These are phyloP conservation scores for Neofusicoccum umdonicola DNA, from an alignment of 2,329 filamentous ascomycete species.

Conservation along the genomic window DNA sequence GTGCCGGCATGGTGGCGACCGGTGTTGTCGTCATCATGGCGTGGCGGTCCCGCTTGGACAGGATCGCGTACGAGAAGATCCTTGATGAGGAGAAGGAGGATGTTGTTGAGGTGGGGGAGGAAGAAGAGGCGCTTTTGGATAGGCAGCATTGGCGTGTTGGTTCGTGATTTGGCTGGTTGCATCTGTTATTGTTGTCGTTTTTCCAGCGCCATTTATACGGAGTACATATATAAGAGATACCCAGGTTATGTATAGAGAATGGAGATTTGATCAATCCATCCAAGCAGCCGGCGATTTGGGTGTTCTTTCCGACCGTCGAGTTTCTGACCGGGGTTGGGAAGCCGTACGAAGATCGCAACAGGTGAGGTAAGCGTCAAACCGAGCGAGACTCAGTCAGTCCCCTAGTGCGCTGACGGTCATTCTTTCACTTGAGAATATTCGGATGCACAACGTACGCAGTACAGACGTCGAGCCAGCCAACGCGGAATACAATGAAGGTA, in stretches of 20 bases:
- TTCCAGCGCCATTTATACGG: not conserved
- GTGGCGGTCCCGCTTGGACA: not conserved
- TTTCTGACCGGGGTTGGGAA: too few species aligned
- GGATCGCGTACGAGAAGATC: slow-evolving; percentile 2
- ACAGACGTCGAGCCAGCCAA: too few species aligned
- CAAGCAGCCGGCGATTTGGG: too few species aligned
- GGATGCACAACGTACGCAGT: too few species aligned
- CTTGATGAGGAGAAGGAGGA: slow-evolving; percentile 8
- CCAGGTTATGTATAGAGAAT: not conserved
- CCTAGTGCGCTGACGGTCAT: too few species aligned
- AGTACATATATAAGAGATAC: not conserved
- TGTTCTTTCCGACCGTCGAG: too few species aligned
- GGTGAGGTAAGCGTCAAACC: too few species aligned
- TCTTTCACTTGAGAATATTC: too few species aligned
- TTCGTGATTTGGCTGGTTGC: not conserved
- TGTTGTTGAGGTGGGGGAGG: slow-evolving; percentile 8
- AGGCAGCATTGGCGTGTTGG: not conserved
- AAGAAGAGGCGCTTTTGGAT: not conserved
- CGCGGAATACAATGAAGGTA: too few species aligned
- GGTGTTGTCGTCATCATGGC: not conserved
- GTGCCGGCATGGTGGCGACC: not conserved
- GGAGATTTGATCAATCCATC: not conserved
- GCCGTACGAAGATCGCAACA: too few species aligned
- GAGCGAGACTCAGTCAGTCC: too few species aligned
- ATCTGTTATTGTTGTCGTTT: not conserved